A percentile compares a stretch with the other conserved stretches of the same genome.
These are phyloP conservation scores for Odontarrhena argentea DNA, from an alignment of 345 rosid genomes.

Conservation along the genomic window DNA sequence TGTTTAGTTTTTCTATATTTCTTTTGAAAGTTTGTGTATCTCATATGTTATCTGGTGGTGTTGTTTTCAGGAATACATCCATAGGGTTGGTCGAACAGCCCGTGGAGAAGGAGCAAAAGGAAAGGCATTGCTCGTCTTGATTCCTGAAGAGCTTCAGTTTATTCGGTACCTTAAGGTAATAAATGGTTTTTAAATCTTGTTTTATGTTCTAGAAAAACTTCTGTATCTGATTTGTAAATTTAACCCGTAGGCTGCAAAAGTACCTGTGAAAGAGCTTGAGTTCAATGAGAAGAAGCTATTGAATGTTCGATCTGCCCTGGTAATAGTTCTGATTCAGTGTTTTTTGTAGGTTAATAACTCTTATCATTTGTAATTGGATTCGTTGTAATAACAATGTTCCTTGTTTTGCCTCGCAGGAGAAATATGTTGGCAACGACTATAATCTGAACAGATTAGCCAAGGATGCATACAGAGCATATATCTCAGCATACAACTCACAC, in stretches of 20 bases:
- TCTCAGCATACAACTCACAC: constrained; percentile 93
- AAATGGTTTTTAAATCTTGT: not conserved
- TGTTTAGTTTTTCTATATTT: constrained; percentile 1
- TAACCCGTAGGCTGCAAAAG: constrained; percentile 73
- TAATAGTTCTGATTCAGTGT: constrained; percentile 36
- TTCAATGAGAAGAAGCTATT: constrained; percentile 76
- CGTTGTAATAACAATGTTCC: constrained; percentile 6
- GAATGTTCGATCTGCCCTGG: constrained; percentile 88
- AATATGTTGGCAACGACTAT: constrained; percentile 68
- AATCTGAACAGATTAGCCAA: constrained; percentile 83
- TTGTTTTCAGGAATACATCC: constrained; percentile 84
- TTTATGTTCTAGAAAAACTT: not conserved
- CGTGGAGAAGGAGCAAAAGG: constrained; percentile 99
- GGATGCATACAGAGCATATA: constrained; percentile 94
- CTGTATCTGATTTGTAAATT: constrained; percentile 1
- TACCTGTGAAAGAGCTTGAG: constrained; percentile 89
- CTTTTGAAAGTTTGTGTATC: not conserved
- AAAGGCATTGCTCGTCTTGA: constrained; percentile 86
- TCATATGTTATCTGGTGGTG: constrained; percentile 15
- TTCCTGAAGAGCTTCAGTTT: constrained; percentile 93
- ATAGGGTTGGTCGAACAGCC: constrained; percentile 98
- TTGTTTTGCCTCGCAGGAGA: constrained; percentile 62
- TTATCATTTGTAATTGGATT: not conserved
- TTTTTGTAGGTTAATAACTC: constrained; percentile 11
- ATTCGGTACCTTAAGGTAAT: constrained; percentile 83